Evolutionary conservation across 73 alveolate genomes (phyloP), one percentile per base, ranked within the genome.

Genomic region (Paramecium primaurelia): DNA sequence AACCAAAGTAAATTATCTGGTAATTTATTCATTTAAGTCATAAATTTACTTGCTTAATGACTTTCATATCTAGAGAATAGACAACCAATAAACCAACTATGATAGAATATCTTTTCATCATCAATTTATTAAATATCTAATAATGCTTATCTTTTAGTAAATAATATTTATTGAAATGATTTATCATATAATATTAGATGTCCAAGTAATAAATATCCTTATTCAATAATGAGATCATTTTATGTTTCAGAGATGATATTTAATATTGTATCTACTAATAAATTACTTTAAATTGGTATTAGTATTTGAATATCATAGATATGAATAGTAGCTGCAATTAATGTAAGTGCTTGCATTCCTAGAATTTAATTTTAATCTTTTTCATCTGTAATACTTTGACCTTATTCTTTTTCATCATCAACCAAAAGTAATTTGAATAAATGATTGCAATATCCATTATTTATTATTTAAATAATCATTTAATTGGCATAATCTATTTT

Each of bases 61-160:
- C 4, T 73, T 37, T 34, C 58, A 73, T 73, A 73, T 40, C 87
- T 73, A 0, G 16, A 40, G 32, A 73, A 73, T 37, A 73, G 58
- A 73, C 87, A 73, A n/a, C 60, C 58, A 16, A 73, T n/a, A 40
- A 73, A 73, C 87, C 87, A 73, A 37, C 87, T 73, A 40, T 73
- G 87, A 73, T 73, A 73, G 12, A 73, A 73, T 30, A 73, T 4
- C 59, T 34, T 36, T 73, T 73, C 58, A 40, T 34, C 58, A 73
- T 34, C 34, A 16, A 1, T 73, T n/a, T 34, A 30, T 12, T 73
- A 6, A 2, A 73, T 6, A 6, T 40, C 36, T 4, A 73, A 1
- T 3, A 73, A 37, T 8, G 58, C 54, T 36, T 32, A 9, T 34
- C 87, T 12, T 38, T 73, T 73, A 6, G 54, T 73, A 30, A 73